Percentiles rank a stretch among this genome's conserved stretches.
phyloP scores from a whole-genome alignment of 108 stramenopile genomes.

The Pelagomonas calceolata region DNA sequence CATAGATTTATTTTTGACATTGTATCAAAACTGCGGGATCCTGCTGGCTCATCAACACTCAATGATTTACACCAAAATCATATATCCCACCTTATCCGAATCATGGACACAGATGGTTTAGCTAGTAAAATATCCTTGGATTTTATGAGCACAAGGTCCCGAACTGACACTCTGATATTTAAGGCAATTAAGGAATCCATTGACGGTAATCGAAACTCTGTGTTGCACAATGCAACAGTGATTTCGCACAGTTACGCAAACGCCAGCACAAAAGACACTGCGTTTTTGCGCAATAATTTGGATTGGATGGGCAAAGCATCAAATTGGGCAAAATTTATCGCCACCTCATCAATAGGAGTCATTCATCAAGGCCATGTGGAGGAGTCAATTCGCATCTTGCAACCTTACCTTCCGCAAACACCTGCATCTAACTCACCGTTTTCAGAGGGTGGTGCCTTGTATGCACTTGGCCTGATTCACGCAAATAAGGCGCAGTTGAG shows the following conservation, averaged over 20 bases:
- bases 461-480: conserved; percentile 94
- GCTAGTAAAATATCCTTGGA: not conserved
- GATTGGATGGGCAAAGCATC: conserved; percentile 97
- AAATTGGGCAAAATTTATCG: conserved; percentile 99
- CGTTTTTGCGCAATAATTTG: conserved; percentile 88
- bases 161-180: conserved; percentile 30
- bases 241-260: conserved; percentile 81
- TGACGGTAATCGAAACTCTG: conserved; percentile 55
- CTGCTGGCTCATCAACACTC: too few relatives aligned
- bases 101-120: not conserved
- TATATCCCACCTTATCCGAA: not conserved
- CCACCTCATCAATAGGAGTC: conserved; percentile 89
- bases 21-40: too few relatives aligned
- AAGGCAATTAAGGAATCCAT: conserved; percentile 22
- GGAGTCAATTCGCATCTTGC: conserved; percentile 84
- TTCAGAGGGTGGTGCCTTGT: conserved; percentile 87
- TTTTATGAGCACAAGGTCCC: not conserved
- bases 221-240: conserved; percentile 89
- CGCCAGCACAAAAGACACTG: conserved; percentile 88
- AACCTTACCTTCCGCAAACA: conserved; percentile 89
- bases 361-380: conserved; percentile 92
- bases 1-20: too few relatives aligned
- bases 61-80: too few relatives aligned
- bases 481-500: conserved; percentile 70
- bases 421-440: conserved; percentile 44